A percentile compares a stretch with the other conserved stretches of the same genome.
These are phyloP conservation scores for Ophiostoma sp. DNA, from an alignment of 2,329 filamentous ascomycete genomes.

Conservation along the genomic window DNA sequence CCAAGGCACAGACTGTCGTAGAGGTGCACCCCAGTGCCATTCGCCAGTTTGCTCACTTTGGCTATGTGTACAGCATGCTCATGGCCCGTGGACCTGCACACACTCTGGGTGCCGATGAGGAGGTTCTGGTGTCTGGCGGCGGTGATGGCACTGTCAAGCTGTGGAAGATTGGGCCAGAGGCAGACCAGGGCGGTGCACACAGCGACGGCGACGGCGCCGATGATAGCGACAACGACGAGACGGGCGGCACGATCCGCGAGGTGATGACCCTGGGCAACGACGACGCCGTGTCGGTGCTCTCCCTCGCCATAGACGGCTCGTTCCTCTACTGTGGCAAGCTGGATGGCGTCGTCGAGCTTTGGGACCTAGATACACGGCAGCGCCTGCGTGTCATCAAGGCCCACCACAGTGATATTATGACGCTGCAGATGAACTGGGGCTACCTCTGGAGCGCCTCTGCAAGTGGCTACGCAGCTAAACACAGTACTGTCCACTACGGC, in stretches of 20 bases:
- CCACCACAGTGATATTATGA: conserved; percentile 76
- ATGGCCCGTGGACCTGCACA: conserved; percentile 65
- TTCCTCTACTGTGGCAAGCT: conserved; percentile 89
- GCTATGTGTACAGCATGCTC: conserved; percentile 95
- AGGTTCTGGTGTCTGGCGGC: conserved; percentile 82
- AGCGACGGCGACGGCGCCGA: conserved; percentile 33
- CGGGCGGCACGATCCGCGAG: conserved; percentile 59
- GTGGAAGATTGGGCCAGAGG: conserved; percentile 60
- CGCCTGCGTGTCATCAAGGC: conserved; percentile 80
- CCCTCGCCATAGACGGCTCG: conserved; percentile 78
- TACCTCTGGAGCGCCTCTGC: conserved; percentile 83
- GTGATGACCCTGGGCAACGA: conserved; percentile 60
- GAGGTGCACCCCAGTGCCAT: conserved; percentile 80
- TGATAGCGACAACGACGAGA: conserved; percentile 45
- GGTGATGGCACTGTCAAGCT: conserved; percentile 92
- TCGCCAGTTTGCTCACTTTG: conserved; percentile 84
- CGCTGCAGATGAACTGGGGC: conserved; percentile 77
- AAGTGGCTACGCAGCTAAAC: conserved; percentile 75
- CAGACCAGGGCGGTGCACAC: conserved; percentile 42
- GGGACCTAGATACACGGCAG: conserved; percentile 93
- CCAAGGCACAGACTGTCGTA: conserved; percentile 52
- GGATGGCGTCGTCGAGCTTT: conserved; percentile 84
- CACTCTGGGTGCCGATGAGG: conserved; percentile 64
- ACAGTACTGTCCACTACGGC: conserved; percentile 60
- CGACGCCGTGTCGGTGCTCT: conserved; percentile 62